Conservation (phyloP, 1,284 basidiomycete species). For the Amylostereum areolatum region DNA sequence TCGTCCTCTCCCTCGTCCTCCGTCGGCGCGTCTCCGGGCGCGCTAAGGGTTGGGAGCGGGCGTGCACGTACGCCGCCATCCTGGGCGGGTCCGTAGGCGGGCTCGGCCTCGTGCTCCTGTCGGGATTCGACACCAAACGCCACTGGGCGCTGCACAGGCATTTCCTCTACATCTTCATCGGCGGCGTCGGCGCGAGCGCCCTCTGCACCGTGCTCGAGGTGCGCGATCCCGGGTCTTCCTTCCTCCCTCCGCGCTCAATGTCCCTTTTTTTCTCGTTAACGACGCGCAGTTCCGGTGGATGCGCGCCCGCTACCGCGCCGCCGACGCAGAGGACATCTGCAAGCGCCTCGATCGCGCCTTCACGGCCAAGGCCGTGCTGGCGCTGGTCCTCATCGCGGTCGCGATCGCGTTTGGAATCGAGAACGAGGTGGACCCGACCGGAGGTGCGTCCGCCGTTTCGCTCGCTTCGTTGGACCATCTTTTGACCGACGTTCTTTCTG, state of each 20-base stretch:
- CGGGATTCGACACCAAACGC: slow-evolving; percentile 22
- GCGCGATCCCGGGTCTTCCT: slow-evolving; percentile 7
- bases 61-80: slow-evolving; percentile 51
- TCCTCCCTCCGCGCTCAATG: no score
- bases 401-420: slow-evolving; percentile 57
- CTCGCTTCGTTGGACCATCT: no score
- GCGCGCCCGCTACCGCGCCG: slow-evolving; percentile 43
- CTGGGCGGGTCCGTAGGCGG: slow-evolving; percentile 56
- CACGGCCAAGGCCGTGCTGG: slow-evolving; percentile 56
- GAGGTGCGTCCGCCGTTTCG: slow-evolving; percentile 31
- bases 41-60: slow-evolving; percentile 30
- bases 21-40: slow-evolving; percentile 26
- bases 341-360: slow-evolving; percentile 51
- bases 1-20: slow-evolving; percentile 55
- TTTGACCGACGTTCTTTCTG: no score
- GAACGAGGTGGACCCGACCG: slow-evolving; percentile 37
- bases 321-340: slow-evolving; percentile 8
- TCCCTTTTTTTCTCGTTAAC: neutral
- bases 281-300: slow-evolving; percentile 56
- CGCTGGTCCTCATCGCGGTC: slow-evolving; percentile 46
- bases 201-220: slow-evolving; percentile 71
- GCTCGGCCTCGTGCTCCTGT: slow-evolving; percentile 36
- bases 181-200: slow-evolving; percentile 50
- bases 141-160: slow-evolving; percentile 16
- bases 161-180: slow-evolving; percentile 24